Evolutionary conservation across 768 basidiomycete genomes (phyloP).

Genomic region (Lactarius sanguifluus): DNA sequence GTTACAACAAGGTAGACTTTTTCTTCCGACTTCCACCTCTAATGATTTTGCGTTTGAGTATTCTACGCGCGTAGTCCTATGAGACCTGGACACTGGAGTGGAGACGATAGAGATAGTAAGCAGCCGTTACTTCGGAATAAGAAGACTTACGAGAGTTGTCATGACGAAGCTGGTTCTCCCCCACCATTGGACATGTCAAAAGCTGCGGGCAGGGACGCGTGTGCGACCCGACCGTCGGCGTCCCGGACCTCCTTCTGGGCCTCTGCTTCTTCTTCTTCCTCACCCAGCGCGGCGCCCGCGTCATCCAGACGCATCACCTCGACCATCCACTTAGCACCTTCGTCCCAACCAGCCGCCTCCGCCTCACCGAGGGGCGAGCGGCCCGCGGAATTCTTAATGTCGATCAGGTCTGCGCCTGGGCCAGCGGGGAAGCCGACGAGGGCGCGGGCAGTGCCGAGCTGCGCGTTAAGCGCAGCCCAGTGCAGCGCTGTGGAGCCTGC

Average conservation of each 20-base stretch:
- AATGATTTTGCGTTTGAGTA: background rate
- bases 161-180: background rate
- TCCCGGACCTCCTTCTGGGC: slow-evolving; percentile 62
- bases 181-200: background rate
- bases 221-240: slow-evolving; percentile 65
- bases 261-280: slow-evolving; percentile 3
- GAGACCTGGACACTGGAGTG: too few relatives aligned
- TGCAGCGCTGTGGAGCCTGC: slow-evolving; percentile 84
- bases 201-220: slow-evolving; percentile 43
- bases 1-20: background rate
- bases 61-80: background rate
- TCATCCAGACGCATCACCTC: slow-evolving; percentile 74
- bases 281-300: slow-evolving; percentile 43
- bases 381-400: slow-evolving; percentile 71
- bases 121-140: background rate
- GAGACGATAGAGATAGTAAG: background rate
- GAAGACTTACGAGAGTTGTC: background rate
- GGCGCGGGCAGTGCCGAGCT: slow-evolving; percentile 58
- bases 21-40: background rate
- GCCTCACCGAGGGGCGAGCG: slow-evolving; percentile 80
- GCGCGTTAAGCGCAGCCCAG: slow-evolving; percentile 87
- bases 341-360: slow-evolving; percentile 76
- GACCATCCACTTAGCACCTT: slow-evolving; percentile 81
- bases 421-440: slow-evolving; percentile 58
- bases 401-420: slow-evolving; percentile 68